Conservation (phyloP, 305 asterid genomes). For the Solanum hybrid region DNA sequence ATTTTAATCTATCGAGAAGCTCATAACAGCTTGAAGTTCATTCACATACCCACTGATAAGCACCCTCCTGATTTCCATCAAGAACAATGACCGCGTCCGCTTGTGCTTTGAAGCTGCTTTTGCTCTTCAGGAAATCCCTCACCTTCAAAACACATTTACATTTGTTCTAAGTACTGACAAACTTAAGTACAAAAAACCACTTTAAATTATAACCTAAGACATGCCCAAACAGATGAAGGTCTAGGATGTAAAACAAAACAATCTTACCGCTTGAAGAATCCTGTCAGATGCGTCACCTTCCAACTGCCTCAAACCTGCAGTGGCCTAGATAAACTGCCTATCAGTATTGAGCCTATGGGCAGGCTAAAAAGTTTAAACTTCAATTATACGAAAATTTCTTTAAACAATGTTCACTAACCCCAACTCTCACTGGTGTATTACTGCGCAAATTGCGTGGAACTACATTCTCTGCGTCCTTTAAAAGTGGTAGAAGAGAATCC, state of each 20-base stretch:
- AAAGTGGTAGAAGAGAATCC: slow-evolving; percentile 31
- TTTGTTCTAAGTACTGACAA: background rate
- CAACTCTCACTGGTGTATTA: slow-evolving; percentile 53
- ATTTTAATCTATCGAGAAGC: background rate
- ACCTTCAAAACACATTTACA: slow-evolving; percentile 28
- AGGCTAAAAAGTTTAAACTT: background rate
- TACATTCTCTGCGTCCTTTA: slow-evolving; percentile 37
- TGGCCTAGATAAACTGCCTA: background rate
- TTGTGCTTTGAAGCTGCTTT: slow-evolving; percentile 33
- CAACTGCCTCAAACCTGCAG: slow-evolving; percentile 34
- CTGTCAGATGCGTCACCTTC: slow-evolving; percentile 47
- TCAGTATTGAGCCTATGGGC: background rate
- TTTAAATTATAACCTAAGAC: background rate
- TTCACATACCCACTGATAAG: slow-evolving; percentile 64
- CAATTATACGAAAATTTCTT: background rate
- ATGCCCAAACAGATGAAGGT: background rate
- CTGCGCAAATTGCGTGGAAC: slow-evolving; percentile 36
- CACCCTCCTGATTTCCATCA: slow-evolving; percentile 63
- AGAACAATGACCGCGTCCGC: slow-evolving; percentile 47
- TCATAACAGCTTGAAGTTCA: background rate
- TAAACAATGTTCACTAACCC: slow-evolving; percentile 32
- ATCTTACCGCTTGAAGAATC: slow-evolving; percentile 54
- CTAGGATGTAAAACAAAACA: background rate
- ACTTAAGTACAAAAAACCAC: background rate
- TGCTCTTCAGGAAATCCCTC: slow-evolving; percentile 33